phyloP scores from a whole-genome alignment of 2,329 filamentous ascomycete genomes.

The Onygenales sp. region DNA sequence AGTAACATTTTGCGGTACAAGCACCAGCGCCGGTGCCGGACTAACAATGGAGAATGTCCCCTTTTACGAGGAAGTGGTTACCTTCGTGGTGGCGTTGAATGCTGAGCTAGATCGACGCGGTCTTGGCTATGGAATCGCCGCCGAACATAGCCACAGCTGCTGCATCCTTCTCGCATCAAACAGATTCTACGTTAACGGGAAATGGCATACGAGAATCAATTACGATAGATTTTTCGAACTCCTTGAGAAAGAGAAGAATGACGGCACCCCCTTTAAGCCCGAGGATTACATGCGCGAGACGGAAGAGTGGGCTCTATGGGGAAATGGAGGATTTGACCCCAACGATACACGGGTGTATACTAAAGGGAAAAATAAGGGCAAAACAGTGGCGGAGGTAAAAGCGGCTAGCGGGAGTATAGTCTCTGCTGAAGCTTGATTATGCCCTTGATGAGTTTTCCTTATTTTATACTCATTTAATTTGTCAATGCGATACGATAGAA shows the following conservation, averaged over 20 bases:
- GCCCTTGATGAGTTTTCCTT: too few relatives aligned
- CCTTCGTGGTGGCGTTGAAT: slow-evolving; percentile 71
- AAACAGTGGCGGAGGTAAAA: not conserved
- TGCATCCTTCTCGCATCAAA: slow-evolving; percentile 79
- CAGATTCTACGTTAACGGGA: slow-evolving; percentile 64
- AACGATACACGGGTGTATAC: slow-evolving; percentile 77
- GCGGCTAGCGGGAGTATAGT: not conserved
- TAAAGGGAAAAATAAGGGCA: slow-evolving; percentile 54
- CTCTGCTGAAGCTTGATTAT: not conserved
- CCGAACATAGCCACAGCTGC: slow-evolving; percentile 91
- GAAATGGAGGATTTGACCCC: slow-evolving; percentile 88
- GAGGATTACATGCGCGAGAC: slow-evolving; percentile 90
- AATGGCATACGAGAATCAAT: slow-evolving; percentile 88
- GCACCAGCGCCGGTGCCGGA: slow-evolving; percentile 71
- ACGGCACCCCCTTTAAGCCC: slow-evolving; percentile 62
- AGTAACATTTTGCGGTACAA: slow-evolving; percentile 92
- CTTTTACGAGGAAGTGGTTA: slow-evolving; percentile 82
- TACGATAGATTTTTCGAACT: slow-evolving; percentile 82
- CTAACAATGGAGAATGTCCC: slow-evolving; percentile 96
- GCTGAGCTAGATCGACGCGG: slow-evolving; percentile 58
- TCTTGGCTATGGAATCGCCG: slow-evolving; percentile 79
- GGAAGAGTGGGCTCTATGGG: slow-evolving; percentile 91
- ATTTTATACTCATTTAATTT: too few relatives aligned
- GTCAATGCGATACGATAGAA: too few relatives aligned
- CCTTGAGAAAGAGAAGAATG: slow-evolving; percentile 51